Base-by-base conservation (phyloP, 1,284 basidiomycete genomes). In the Hymenochaete sp. region DNA sequence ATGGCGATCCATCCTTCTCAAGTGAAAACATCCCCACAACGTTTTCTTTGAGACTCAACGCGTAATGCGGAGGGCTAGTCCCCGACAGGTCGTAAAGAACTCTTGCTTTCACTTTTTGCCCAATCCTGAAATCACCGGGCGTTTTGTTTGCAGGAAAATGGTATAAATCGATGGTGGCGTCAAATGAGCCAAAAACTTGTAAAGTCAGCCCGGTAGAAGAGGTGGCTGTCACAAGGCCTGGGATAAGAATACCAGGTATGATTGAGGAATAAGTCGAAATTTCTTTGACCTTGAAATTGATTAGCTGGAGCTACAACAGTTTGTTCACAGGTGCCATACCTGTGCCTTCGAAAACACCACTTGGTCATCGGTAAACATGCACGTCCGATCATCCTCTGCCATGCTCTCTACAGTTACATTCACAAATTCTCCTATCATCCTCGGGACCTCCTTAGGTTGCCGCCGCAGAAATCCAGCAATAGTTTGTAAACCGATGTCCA, bases 181-280 rank as follows among this genome's bases (percentile, higher is more conserved):
- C 84, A 62, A 93, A 98, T 65, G 90, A 95, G 2, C 93, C 95
- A 25, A 93, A 75, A 16, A 98, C 72, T 65, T 95, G 93, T 39
- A 98, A 70, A 58, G 89, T 89, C 42, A 98, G 68, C 19, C 97
- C 96, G 16, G 71, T 72, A 13, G 83, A 71, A 29, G 82, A 70
- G n/a, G 87, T 73, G 6, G 81, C 78, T 2, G 92, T 97, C 48
- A 98, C 72, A 25, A 97, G 71, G 13, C 77, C 81, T 59, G 85
- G 81, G n/a, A 95, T 89, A 9, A 93, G 73, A 21, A 77, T 71
- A 6, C 93, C 93, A 3, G 96, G 95, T 33, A 98, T 72, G 38
- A 98, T 64, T 3, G 91, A 93, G 10, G 77, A 75, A 49, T 88
- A 80, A 49, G 77, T 84, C 13, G 78, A 75, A n/a, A 89, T 77